A percentile compares a stretch with the other conserved stretches of the same genome.
Conservation (phyloP, 805 yeast genomes). For the Maudiozyma bulderi region DNA sequence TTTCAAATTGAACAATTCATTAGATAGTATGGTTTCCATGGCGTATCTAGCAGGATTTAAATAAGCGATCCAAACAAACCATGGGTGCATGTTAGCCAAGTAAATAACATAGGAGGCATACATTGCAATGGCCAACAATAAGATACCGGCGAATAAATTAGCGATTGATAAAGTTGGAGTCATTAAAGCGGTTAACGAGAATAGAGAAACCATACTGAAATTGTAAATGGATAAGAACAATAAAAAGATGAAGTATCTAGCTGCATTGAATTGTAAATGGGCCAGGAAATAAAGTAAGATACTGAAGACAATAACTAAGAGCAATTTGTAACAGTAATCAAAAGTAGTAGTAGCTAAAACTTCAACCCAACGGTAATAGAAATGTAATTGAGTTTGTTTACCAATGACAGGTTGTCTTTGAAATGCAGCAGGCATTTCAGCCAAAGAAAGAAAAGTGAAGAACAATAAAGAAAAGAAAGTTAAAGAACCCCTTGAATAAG, state of each 20-base stretch:
- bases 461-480: slow-evolving; percentile 42
- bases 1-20: slow-evolving; percentile 51
- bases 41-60: slow-evolving; percentile 48
- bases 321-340: slow-evolving; percentile 48
- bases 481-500: slow-evolving; percentile 45
- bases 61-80: slow-evolving; percentile 63
- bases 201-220: slow-evolving; percentile 40
- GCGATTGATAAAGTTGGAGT: slow-evolving; percentile 46
- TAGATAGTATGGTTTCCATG: slow-evolving; percentile 54
- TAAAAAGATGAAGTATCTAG: slow-evolving; percentile 42
- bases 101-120: slow-evolving; percentile 65
- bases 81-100: slow-evolving; percentile 49
- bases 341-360: slow-evolving; percentile 50
- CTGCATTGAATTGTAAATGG: slow-evolving; percentile 37
- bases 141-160: slow-evolving; percentile 48
- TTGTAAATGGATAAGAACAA: slow-evolving; percentile 37
- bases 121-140: slow-evolving; percentile 40
- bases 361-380: slow-evolving; percentile 60
- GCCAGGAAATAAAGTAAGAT: slow-evolving; percentile 48
- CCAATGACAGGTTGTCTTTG: slow-evolving; percentile 44
- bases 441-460: slow-evolving; percentile 50
- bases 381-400: slow-evolving; percentile 56
- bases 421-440: slow-evolving; percentile 43
- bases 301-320: slow-evolving; percentile 35
- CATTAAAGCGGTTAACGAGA: slow-evolving; percentile 44